Evolutionary conservation across 345 rosid species (phyloP).

Genomic region (Eucalyptus pauciflora): DNA sequence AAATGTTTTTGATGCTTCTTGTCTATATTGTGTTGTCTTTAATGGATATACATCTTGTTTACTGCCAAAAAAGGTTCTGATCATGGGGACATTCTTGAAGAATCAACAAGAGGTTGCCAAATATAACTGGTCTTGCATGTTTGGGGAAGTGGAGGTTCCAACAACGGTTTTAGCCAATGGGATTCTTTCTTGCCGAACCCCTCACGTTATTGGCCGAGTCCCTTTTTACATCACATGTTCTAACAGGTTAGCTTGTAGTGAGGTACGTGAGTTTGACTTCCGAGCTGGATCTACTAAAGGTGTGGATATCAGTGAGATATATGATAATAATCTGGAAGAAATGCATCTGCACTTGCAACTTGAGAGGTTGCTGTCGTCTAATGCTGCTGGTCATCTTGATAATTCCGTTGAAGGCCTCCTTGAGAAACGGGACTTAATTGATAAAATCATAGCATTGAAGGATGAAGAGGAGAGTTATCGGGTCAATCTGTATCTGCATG

Average conservation of each 20-base stretch:
- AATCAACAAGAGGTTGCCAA: constrained; percentile 41
- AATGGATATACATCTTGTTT: background rate
- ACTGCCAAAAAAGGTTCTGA: constrained; percentile 39
- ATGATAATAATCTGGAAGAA: constrained; percentile 21
- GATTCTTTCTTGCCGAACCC: constrained; percentile 65
- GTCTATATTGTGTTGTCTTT: background rate
- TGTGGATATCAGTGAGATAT: constrained; percentile 22
- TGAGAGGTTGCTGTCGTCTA: constrained; percentile 41
- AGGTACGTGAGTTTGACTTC: constrained; percentile 85
- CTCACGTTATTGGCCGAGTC: constrained; percentile 60
- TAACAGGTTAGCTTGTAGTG: constrained; percentile 88
- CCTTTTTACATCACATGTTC: constrained; percentile 92
- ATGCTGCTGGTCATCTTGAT: constrained; percentile 9
- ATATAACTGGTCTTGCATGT: constrained; percentile 90
- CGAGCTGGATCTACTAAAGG: constrained; percentile 34
- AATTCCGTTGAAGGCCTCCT: constrained; percentile 23
- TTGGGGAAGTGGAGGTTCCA: constrained; percentile 94
- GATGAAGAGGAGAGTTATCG: constrained; percentile 56
- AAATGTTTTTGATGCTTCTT: background rate
- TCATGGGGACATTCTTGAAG: constrained; percentile 59
- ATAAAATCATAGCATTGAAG: constrained; percentile 47
- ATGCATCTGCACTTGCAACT: constrained; percentile 35
- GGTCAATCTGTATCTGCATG: constrained; percentile 9
- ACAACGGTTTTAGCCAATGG: constrained; percentile 67
- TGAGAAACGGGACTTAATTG: constrained; percentile 33